A percentile compares a stretch with the other conserved stretches of the same genome.
Conservation (phyloP, 306 rosid genomes). For the Luffa aegyptiaca region DNA sequence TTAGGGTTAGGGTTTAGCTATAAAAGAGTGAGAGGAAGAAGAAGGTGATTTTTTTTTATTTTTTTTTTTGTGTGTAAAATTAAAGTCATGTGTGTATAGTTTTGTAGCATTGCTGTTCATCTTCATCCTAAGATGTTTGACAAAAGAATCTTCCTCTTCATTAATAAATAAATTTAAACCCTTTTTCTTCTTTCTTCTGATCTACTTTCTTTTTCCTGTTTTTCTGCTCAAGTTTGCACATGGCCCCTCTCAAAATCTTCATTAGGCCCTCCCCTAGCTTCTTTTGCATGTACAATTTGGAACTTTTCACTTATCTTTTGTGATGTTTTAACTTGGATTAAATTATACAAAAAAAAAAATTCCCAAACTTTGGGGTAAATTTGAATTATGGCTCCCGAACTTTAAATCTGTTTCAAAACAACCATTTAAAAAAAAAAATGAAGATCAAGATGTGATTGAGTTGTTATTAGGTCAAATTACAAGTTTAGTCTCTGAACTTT, state of each 20-base stretch:
- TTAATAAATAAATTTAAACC: background rate
- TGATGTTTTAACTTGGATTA: background rate
- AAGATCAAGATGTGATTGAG: too few species aligned
- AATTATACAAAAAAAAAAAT: background rate
- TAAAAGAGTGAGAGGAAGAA: background rate
- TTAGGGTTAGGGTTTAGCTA: background rate
- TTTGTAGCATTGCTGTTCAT: constrained; percentile 2
- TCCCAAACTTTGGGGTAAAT: too few species aligned
- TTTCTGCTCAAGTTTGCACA: background rate
- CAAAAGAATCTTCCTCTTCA: background rate
- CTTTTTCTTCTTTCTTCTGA: background rate
- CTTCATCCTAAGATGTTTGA: background rate
- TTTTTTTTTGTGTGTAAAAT: background rate
- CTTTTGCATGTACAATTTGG: background rate
- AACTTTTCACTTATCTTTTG: background rate
- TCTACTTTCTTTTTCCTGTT: background rate
- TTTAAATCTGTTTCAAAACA: too few species aligned
- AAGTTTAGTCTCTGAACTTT: too few species aligned
- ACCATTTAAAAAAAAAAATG: too few species aligned
- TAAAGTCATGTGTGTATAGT: background rate
- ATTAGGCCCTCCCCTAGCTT: constrained; percentile 1
- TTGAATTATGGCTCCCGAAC: too few species aligned
- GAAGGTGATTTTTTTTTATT: background rate
- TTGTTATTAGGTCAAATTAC: too few species aligned
- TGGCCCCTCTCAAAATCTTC: constrained; percentile 11